Evolutionary conservation across 345 rosid species (phyloP).

Genomic region (Brassica nigra): DNA sequence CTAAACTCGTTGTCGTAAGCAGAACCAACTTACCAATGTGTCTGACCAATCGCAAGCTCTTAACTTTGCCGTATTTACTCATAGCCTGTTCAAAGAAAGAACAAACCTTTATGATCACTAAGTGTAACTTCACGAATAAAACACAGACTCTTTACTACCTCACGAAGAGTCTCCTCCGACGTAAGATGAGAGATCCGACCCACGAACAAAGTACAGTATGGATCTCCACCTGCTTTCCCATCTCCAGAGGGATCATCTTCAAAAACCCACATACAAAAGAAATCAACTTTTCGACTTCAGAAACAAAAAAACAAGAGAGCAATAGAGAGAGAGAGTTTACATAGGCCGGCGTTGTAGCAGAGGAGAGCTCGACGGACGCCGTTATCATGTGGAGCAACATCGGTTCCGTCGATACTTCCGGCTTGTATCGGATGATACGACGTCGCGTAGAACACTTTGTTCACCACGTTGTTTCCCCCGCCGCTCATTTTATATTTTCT

Average conservation of each 20-base stretch:
- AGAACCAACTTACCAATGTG: conserved; percentile 62
- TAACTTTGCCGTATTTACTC: conserved; percentile 81
- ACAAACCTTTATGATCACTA: background rate
- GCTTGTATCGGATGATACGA: conserved; percentile 95
- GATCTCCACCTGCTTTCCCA: conserved; percentile 71
- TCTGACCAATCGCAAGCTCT: conserved; percentile 85
- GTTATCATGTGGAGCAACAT: conserved; percentile 74
- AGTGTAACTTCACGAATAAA: background rate
- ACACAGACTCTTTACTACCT: conserved; percentile 43
- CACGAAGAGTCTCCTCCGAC: conserved; percentile 60
- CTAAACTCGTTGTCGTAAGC: background rate
- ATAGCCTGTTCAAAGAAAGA: conserved; percentile 52
- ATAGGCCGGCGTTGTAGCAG: conserved; percentile 81
- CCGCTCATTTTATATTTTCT: conserved; percentile 55
- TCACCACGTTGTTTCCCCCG: conserved; percentile 42
- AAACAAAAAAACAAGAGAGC: background rate
- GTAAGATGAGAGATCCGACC: conserved; percentile 82
- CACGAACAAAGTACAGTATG: conserved; percentile 76
- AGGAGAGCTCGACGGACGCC: conserved; percentile 78
- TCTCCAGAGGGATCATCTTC: conserved; percentile 88
- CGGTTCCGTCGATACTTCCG: conserved; percentile 96
- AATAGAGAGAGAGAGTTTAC: conserved; percentile 39
- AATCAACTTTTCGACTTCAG: background rate
- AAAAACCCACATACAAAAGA: background rate
- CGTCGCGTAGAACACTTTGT: conserved; percentile 81